phyloP scores from a whole-genome alignment of 176 grass and related monocot genomes.

The Eragrostis curvula region DNA sequence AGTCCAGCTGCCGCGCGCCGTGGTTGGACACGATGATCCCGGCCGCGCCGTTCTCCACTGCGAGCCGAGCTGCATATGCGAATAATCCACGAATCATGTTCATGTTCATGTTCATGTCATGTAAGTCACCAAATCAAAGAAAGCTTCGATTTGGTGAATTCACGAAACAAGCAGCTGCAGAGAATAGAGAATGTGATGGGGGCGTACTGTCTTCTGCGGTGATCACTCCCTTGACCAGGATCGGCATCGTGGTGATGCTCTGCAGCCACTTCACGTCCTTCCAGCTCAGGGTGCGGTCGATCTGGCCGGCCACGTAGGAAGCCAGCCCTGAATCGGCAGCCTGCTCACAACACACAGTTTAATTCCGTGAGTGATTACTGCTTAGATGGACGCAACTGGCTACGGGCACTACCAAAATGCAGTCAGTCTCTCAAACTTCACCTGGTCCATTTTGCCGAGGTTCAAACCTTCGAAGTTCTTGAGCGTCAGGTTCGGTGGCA shows the following conservation, averaged over 20 bases:
- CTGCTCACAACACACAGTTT: constrained; percentile 40
- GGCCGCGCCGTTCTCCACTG: constrained; percentile 75
- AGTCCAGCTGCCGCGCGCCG: constrained; percentile 92
- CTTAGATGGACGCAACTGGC: background rate
- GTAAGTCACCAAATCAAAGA: too few relatives aligned
- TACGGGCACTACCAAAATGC: constrained; percentile 7
- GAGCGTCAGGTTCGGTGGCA: constrained; percentile 85
- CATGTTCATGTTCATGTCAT: too few relatives aligned
- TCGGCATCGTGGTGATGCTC: constrained; percentile 91
- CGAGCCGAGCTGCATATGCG: constrained; percentile 54
- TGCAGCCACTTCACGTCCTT: constrained; percentile 99
- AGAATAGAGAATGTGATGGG: background rate
- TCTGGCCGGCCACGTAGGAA: constrained; percentile 92
- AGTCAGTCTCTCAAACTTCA: constrained; percentile 43
- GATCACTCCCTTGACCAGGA: constrained; percentile 95
- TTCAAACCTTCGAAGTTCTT: constrained; percentile 96
- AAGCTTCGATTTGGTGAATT: too few relatives aligned
- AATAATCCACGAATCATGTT: background rate
- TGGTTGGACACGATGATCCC: constrained; percentile 98
- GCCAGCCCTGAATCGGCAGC: constrained; percentile 88
- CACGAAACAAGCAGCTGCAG: background rate
- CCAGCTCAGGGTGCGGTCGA: constrained; percentile 96
- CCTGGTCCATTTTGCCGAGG: constrained; percentile 94
- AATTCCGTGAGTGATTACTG: constrained; percentile 12
- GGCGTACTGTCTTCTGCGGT: constrained; percentile 86